Conservation (phyloP, 257 asterid species). For the Nyctanthes arbortristis region DNA sequence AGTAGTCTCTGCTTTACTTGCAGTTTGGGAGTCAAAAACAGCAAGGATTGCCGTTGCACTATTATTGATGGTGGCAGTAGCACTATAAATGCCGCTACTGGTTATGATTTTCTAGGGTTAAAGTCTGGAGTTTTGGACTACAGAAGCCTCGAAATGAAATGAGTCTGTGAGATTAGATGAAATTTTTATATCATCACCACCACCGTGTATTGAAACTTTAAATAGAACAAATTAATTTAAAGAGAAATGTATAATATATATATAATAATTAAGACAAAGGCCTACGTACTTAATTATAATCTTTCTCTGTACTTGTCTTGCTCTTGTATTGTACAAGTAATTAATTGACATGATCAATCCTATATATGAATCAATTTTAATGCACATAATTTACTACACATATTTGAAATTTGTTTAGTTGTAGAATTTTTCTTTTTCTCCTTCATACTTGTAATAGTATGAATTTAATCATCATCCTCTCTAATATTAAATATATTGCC, state of each 20-base stretch:
- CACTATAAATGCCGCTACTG: conserved; percentile 32
- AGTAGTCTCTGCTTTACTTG: conserved; percentile 53
- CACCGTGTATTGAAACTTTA: neutral
- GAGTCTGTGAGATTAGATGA: too few species aligned
- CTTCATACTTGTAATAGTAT: neutral
- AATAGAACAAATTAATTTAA: neutral
- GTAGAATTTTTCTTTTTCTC: neutral
- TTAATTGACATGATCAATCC: too few species aligned
- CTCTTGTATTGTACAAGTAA: conserved; percentile 28
- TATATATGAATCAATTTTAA: neutral
- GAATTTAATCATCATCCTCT: too few species aligned
- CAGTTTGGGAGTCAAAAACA: conserved; percentile 62
- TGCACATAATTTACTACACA: neutral
- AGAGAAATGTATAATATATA: conserved; percentile 24
- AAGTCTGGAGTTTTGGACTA: conserved; percentile 55
- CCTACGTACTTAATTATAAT: conserved; percentile 19
- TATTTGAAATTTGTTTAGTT: neutral
- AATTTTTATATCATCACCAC: too few species aligned
- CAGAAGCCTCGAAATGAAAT: conserved; percentile 69
- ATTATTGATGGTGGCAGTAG: conserved; percentile 11
- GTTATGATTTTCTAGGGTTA: conserved; percentile 54
- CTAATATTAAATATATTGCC: too few species aligned
- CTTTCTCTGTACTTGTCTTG: conserved; percentile 25
- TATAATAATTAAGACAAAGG: too few species aligned
- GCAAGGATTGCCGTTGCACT: conserved; percentile 63